Evolutionary conservation across 202 grass and related monocot species (phyloP).

Genomic region (Miscanthus sacchariflorus): DNA sequence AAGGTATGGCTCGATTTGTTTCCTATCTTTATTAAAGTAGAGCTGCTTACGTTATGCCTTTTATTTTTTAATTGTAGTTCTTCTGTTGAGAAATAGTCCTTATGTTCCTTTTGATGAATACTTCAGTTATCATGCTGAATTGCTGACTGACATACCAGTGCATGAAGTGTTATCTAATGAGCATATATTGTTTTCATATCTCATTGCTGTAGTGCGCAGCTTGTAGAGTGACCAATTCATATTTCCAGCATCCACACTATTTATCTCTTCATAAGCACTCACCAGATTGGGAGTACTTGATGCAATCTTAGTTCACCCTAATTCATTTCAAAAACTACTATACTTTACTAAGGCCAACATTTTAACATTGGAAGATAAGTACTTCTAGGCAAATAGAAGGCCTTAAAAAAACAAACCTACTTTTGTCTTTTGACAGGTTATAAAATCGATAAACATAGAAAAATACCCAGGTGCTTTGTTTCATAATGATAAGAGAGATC

Average conservation of each 20-base stretch:
- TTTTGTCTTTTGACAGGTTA: neutral
- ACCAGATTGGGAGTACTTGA: neutral
- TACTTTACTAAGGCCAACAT: neutral
- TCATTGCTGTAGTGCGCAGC: slow-evolving; percentile 1
- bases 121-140: neutral
- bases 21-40: neutral
- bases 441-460: neutral
- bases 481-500: neutral
- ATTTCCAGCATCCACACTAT: neutral
- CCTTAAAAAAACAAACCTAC: neutral
- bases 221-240: neutral
- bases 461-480: neutral
- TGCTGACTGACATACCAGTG: neutral
- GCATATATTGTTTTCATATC: slow-evolving; percentile 3
- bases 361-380: neutral
- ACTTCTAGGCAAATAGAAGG: neutral
- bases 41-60: neutral
- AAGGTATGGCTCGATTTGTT: slow-evolving; percentile 53
- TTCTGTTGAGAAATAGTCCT: neutral
- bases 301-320: slow-evolving; percentile 4
- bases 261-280: neutral
- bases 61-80: neutral
- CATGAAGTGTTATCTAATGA: neutral
- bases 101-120: neutral
- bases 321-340: slow-evolving; percentile 22